These are phyloP conservation scores for Candida tetrigidarum DNA, from an alignment of 1,139 yeast species.

Conservation along the genomic window DNA sequence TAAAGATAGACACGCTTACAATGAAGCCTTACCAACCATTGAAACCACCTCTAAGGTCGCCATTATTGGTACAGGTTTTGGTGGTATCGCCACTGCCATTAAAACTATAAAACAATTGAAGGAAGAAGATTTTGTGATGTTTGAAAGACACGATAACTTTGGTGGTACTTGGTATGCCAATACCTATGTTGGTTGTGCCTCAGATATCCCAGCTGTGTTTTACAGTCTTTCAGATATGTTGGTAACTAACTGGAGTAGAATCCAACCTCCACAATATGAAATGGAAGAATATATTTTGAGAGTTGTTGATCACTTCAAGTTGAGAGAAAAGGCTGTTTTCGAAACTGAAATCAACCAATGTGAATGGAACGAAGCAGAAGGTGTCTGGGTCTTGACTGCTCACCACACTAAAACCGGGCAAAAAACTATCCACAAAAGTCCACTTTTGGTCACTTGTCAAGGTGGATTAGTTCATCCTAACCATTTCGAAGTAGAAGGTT, in stretches of 20 bases:
- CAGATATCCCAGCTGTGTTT: conserved; percentile 55
- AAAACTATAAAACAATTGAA: conserved; percentile 33
- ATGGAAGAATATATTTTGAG: conserved; percentile 48
- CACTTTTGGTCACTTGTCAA: conserved; percentile 35
- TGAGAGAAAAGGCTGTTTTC: conserved; percentile 35
- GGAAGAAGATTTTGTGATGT: conserved; percentile 39
- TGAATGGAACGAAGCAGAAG: conserved; percentile 34
- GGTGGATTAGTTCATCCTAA: conserved; percentile 46
- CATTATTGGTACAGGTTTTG: conserved; percentile 55
- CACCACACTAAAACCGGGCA: conserved; percentile 43
- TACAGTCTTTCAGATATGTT: conserved; percentile 46
- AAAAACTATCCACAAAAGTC: conserved; percentile 28
- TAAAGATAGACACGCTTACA: conserved; percentile 7
- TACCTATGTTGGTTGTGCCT: conserved; percentile 58
- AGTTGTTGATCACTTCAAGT: conserved; percentile 39
- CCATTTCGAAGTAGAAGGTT: conserved; percentile 35
- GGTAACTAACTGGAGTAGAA: conserved; percentile 46
- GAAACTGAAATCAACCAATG: conserved; percentile 32
- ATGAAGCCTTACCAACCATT: conserved; percentile 26
- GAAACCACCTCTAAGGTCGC: conserved; percentile 34
- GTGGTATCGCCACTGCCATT: conserved; percentile 43
- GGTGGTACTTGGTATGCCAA: conserved; percentile 65
- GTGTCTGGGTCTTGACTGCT: conserved; percentile 41
- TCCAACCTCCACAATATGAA: conserved; percentile 54
- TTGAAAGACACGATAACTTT: conserved; percentile 47